Conservation (phyloP, 768 basidiomycete species). For the Pleurotus tuber-regium region DNA sequence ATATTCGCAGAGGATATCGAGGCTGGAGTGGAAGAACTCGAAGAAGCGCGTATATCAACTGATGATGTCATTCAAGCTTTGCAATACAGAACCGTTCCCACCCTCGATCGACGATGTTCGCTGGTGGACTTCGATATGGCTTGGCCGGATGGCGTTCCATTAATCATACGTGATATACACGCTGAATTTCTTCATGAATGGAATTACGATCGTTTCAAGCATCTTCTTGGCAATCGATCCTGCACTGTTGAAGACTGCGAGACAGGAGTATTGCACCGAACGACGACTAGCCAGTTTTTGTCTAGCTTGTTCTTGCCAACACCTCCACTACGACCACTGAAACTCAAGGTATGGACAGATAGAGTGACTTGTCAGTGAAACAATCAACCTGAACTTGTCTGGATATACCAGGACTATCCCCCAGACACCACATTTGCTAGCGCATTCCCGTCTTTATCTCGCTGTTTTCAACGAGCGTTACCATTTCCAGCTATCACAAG, state of each 20-base stretch:
- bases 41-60: background rate
- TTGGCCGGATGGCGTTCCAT: background rate
- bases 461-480: background rate
- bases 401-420: slow-evolving; percentile 1
- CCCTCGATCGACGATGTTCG: background rate
- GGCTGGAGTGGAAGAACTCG: background rate
- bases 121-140: background rate
- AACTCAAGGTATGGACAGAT: slow-evolving; percentile 3
- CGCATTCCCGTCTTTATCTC: background rate
- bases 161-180: background rate
- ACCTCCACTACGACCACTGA: background rate
- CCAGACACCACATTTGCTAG: background rate
- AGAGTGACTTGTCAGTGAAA: too few species aligned
- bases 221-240: background rate
- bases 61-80: too few species aligned
- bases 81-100: background rate
- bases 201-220: background rate
- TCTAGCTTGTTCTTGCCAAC: too few species aligned
- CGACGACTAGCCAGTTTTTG: background rate
- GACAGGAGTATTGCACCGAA: background rate
- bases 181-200: background rate
- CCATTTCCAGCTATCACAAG: background rate
- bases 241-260: background rate
- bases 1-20: background rate
- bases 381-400: too few species aligned